Percentiles rank a stretch among this genome's conserved stretches.
These are phyloP conservation scores for Xylogone sp. DNA, from an alignment of 2,329 filamentous ascomycete genomes.

Conservation along the genomic window DNA sequence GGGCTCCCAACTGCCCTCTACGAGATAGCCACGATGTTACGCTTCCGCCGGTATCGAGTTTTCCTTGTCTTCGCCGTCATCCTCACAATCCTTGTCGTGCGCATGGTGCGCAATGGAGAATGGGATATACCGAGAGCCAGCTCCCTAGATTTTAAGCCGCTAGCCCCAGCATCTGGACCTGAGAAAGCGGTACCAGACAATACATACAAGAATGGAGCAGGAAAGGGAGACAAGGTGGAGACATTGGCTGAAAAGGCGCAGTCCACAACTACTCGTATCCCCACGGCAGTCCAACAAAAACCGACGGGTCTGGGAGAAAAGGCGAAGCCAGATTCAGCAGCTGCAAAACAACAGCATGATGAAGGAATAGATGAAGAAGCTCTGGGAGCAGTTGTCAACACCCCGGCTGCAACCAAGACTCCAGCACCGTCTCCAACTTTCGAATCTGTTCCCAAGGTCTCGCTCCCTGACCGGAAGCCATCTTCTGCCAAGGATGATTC, in stretches of 20 bases:
- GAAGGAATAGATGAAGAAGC: constrained; percentile 12
- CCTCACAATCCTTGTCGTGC: constrained; percentile 51
- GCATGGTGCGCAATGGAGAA: constrained; percentile 38
- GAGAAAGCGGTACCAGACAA: constrained; percentile 6
- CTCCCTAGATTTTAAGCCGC: background rate
- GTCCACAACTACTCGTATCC: background rate
- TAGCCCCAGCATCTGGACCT: background rate
- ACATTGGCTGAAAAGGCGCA: constrained; percentile 1
- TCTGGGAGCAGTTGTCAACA: background rate
- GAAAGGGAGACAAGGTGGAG: background rate
- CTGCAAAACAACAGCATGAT: constrained; percentile 6
- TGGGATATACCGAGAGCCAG: constrained; percentile 22
- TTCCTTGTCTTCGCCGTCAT: constrained; percentile 54
- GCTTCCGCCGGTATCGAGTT: constrained; percentile 58
- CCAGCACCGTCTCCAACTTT: background rate
- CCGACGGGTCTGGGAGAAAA: background rate
- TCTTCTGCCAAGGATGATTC: background rate
- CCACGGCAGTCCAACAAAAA: background rate
- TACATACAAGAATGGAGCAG: constrained; percentile 11
- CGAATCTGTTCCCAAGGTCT: background rate
- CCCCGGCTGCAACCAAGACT: background rate
- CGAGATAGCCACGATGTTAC: constrained; percentile 42
- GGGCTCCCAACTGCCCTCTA: background rate
- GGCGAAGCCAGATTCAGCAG: background rate
- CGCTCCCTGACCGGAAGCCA: background rate